Evolutionary conservation across 2,329 filamentous ascomycete genomes (phyloP).

Genomic region (Epichloe sibirici): DNA sequence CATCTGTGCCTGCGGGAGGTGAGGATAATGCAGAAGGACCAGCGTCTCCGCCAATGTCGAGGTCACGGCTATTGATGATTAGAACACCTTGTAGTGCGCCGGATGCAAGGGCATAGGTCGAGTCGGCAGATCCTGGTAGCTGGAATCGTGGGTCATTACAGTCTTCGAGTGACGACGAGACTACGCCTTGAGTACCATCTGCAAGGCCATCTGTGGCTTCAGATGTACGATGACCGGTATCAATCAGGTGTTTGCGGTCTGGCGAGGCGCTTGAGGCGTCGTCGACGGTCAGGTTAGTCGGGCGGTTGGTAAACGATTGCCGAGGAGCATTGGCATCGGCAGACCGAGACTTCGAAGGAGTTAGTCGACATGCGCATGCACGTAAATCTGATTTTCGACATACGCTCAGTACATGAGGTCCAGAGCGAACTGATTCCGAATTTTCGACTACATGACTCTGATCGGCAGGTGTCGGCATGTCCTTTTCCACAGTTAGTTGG

Average conservation of each 20-base stretch:
- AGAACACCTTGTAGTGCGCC: not conserved
- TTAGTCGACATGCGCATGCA: not conserved
- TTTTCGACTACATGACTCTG: not conserved
- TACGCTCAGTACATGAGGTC: not conserved
- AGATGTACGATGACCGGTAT: not conserved
- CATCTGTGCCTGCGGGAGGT: not conserved
- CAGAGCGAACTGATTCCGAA: not conserved
- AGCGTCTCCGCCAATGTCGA: not conserved
- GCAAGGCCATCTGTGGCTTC: not conserved
- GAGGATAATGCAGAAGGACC: not conserved
- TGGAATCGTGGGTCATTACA: not conserved
- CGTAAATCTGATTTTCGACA: not conserved
- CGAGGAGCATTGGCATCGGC: not conserved
- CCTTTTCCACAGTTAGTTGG: slow-evolving; percentile 2
- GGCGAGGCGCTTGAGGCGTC: not conserved
- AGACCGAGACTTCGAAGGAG: not conserved
- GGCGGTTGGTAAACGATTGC: not conserved
- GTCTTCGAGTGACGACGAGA: not conserved
- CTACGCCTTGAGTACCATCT: not conserved
- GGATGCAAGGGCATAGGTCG: not conserved
- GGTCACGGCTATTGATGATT: not conserved
- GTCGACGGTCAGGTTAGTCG: not conserved
- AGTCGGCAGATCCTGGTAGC: no score
- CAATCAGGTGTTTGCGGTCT: not conserved
- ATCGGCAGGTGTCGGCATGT: not conserved